A percentile compares a stretch with the other conserved stretches of the same genome.
phyloP scores from a whole-genome alignment of 2,329 filamentous ascomycete species.

The Colletotrichum plurivorum region DNA sequence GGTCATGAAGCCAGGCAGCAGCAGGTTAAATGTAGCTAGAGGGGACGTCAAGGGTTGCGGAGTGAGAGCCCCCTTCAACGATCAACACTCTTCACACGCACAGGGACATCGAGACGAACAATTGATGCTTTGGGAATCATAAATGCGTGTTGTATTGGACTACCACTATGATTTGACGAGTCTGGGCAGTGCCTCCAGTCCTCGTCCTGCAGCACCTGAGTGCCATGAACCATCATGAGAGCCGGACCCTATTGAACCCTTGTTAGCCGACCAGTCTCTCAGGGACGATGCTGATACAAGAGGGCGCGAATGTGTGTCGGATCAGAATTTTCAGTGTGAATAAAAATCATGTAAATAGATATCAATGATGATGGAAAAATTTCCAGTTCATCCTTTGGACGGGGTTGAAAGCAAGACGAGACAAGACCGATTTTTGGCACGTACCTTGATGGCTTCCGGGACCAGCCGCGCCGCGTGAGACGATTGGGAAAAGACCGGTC shows the following conservation, averaged over 20 bases:
- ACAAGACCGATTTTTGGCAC: not conserved
- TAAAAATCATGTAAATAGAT: conserved; percentile 13
- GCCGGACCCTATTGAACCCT: not conserved
- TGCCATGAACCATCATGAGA: not conserved
- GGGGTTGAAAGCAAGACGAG: not conserved
- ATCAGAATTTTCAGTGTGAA: conserved; percentile 18
- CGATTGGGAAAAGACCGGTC: not conserved
- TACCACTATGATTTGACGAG: not conserved
- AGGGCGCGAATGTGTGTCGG: not conserved
- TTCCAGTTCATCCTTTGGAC: conserved; percentile 4
- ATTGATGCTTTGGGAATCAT: too few species aligned
- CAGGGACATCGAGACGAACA: too few species aligned
- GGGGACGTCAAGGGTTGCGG: too few species aligned
- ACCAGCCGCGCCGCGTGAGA: not conserved
- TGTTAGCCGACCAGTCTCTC: not conserved
- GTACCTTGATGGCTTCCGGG: not conserved
- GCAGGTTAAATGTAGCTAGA: too few species aligned
- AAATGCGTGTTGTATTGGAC: not conserved
- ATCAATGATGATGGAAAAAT: not conserved
- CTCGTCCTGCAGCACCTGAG: not conserved
- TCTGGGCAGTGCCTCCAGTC: not conserved
- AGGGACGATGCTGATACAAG: not conserved
- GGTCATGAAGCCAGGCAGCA: too few species aligned
- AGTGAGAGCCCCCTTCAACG: too few species aligned
- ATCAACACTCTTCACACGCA: not conserved